Percentiles rank a stretch among this genome's conserved stretches.
Conservation (phyloP, 345 rosid species). For the Salix viminalis region DNA sequence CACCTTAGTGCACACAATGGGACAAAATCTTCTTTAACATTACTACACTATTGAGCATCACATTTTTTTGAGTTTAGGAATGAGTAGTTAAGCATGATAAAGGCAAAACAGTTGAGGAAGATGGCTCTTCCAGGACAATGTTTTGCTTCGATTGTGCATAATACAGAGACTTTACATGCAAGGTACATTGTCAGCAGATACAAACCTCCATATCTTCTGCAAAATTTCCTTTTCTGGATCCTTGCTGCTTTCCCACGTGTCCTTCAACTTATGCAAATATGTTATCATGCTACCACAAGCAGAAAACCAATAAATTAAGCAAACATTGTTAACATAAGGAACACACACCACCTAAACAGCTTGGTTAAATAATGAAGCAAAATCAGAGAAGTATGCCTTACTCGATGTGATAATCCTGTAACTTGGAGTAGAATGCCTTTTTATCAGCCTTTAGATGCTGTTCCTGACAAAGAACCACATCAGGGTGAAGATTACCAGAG, state of each 20-base stretch:
- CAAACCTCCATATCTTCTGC: conserved; percentile 61
- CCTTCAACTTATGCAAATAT: conserved; percentile 68
- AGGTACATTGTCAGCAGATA: conserved; percentile 15
- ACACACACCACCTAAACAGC: conserved; percentile 6
- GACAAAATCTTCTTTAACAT: background rate
- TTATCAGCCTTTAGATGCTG: conserved; percentile 45
- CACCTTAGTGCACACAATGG: background rate
- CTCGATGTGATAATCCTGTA: conserved; percentile 76
- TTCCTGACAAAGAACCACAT: conserved; percentile 55
- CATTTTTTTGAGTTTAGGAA: background rate
- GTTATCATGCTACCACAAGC: conserved; percentile 63
- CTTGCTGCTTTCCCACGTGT: conserved; percentile 64
- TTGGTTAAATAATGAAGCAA: background rate
- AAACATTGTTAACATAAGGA: conserved; percentile 12
- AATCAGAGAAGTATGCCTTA: conserved; percentile 32
- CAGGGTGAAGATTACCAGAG: conserved; percentile 80
- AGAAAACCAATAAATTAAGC: conserved; percentile 18
- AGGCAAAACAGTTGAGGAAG: background rate
- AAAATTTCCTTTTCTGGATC: conserved; percentile 60
- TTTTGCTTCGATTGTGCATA: background rate
- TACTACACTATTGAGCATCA: background rate
- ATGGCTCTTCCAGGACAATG: background rate
- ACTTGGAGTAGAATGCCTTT: conserved; percentile 48
- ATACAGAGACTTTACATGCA: background rate
- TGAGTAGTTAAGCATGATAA: background rate